phyloP scores from a whole-genome alignment of 108 stramenopile genomes.

The Skeletonema marinoi region DNA sequence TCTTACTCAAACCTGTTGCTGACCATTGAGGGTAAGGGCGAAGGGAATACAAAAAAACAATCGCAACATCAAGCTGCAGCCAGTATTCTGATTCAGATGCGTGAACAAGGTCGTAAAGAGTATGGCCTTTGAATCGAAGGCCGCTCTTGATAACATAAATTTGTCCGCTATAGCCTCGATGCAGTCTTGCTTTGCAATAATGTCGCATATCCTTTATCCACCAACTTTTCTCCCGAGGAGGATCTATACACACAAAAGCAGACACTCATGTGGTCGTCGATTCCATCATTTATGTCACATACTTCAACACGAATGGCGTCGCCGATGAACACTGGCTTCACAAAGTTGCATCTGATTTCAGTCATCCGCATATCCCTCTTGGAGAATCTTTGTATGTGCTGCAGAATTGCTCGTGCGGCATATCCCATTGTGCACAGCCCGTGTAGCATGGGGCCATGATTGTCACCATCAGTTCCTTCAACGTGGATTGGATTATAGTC shows the following conservation, averaged over 20 bases:
- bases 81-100: slow-evolving; percentile 22
- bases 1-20: slow-evolving; percentile 12
- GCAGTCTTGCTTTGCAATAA: neutral
- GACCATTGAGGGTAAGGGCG: slow-evolving; percentile 16
- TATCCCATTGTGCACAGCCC: slow-evolving; percentile 87
- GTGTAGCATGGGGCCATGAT: slow-evolving; percentile 77
- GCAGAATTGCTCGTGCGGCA: slow-evolving; percentile 65
- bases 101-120: slow-evolving; percentile 7
- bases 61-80: slow-evolving; percentile 25
- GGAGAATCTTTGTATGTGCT: neutral
- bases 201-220: slow-evolving; percentile 12
- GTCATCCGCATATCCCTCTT: slow-evolving; percentile 20
- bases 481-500: slow-evolving; percentile 94
- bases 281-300: slow-evolving; percentile 29
- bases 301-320: slow-evolving; percentile 53
- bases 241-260: slow-evolving; percentile 15
- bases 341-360: slow-evolving; percentile 50
- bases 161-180: neutral
- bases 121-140: neutral
- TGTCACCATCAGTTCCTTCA: slow-evolving; percentile 29
- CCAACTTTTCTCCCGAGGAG: neutral
- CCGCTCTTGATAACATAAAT: neutral
- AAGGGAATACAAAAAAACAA: slow-evolving; percentile 28
- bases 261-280: neutral
- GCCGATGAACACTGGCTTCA: slow-evolving; percentile 69